phyloP scores from a whole-genome alignment of 2,329 filamentous ascomycete species.

The Cladosporium cucumerinum region DNA sequence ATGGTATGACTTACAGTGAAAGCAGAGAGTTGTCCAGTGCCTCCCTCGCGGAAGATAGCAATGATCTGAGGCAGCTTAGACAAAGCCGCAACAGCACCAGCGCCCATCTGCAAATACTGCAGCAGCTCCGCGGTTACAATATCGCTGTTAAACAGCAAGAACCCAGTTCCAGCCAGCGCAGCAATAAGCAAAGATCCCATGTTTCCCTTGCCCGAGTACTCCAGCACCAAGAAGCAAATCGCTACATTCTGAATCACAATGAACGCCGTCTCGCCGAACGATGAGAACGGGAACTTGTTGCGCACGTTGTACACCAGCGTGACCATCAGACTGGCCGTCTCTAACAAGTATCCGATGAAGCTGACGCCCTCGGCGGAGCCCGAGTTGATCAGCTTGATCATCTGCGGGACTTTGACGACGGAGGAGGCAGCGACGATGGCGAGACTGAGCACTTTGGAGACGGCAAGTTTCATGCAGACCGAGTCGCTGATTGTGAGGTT shows the following conservation, averaged over 20 bases:
- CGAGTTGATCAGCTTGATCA: slow-evolving; percentile 82
- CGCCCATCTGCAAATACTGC: slow-evolving; percentile 75
- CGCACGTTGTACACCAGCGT: slow-evolving; percentile 88
- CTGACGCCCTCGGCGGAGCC: slow-evolving; percentile 79
- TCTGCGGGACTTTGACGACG: slow-evolving; percentile 95
- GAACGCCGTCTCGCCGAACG: slow-evolving; percentile 89
- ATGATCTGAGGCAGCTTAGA: slow-evolving; percentile 93
- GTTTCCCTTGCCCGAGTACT: slow-evolving; percentile 67
- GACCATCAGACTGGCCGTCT: slow-evolving; percentile 84
- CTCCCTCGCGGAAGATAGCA: slow-evolving; percentile 78
- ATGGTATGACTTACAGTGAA: slow-evolving; percentile 69
- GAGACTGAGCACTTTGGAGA: slow-evolving; percentile 89
- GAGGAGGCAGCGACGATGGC: slow-evolving; percentile 87
- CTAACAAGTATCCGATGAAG: slow-evolving; percentile 88
- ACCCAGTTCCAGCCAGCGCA: slow-evolving; percentile 65
- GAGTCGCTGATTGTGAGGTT: slow-evolving; percentile 75
- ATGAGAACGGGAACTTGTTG: slow-evolving; percentile 91
- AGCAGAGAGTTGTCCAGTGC: slow-evolving; percentile 92
- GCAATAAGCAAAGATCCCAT: slow-evolving; percentile 76
- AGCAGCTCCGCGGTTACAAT: slow-evolving; percentile 65
- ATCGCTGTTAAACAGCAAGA: slow-evolving; percentile 65
- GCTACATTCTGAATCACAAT: slow-evolving; percentile 90
- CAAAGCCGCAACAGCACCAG: slow-evolving; percentile 76
- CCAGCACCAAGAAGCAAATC: slow-evolving; percentile 81
- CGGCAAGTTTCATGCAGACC: slow-evolving; percentile 79